Conservation (phyloP, 768 basidiomycete species). For the Exidia glandulosa region DNA sequence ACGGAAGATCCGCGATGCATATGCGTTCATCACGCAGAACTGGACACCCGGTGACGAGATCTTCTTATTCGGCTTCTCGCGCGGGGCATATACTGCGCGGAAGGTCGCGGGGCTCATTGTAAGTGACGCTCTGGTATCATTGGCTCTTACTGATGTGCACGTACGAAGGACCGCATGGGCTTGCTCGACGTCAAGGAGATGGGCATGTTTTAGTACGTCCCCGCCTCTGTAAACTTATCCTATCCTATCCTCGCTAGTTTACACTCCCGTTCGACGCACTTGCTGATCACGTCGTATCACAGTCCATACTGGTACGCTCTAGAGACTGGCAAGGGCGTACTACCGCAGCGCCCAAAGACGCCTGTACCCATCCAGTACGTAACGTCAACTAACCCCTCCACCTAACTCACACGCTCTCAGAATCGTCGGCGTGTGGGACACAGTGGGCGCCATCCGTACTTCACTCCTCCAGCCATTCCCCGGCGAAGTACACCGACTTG, state of each 20-base stretch:
- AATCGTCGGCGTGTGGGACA: constrained; percentile 15
- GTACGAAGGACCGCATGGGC: constrained; percentile 3
- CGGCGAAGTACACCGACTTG: background rate
- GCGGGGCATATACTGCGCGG: constrained; percentile 11
- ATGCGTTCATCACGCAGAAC: constrained; percentile 9
- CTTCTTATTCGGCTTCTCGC: constrained; percentile 10
- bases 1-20: constrained; percentile 6
- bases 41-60: constrained; percentile 1
- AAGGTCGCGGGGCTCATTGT: constrained; percentile 7
- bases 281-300: background rate
- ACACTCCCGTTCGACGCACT: too few relatives aligned
- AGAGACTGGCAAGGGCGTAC: background rate
- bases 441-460: constrained; percentile 12
- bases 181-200: constrained; percentile 6
- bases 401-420: constrained; percentile 3
- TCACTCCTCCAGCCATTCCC: background rate
- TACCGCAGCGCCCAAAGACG: background rate
- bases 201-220: constrained; percentile 6
- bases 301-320: background rate
- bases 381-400: background rate
- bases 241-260: too few relatives aligned
- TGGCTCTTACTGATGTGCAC: background rate
- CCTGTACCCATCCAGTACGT: background rate
- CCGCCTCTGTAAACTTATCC: background rate
- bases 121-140: background rate